Conservation (phyloP, 23 red algal genomes). For the Gracilariopsis chorda region DNA sequence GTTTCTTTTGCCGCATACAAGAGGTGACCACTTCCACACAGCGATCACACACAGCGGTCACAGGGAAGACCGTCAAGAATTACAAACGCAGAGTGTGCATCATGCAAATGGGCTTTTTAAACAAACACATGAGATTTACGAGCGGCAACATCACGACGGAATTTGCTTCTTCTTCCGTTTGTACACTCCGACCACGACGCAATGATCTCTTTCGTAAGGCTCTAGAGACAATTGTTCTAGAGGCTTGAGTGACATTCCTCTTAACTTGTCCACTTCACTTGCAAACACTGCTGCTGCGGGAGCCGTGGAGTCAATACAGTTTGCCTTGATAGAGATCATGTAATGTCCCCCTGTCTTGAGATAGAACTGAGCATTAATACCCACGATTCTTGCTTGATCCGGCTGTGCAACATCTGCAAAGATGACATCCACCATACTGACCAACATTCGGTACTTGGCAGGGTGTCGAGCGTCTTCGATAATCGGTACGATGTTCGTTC, state of each 20-base stretch:
- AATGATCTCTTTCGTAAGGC: conserved; percentile 98
- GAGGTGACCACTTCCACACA: too few relatives aligned
- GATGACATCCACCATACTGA: conserved; percentile 97
- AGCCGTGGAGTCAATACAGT: conserved; percentile 95
- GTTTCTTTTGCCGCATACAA: too few relatives aligned
- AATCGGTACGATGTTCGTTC: conserved; percentile 98
- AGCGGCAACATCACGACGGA: neutral
- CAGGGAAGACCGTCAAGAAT: too few relatives aligned
- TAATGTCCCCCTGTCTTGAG: conserved; percentile 95
- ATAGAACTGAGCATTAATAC: conserved; percentile 89
- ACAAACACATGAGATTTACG: too few relatives aligned
- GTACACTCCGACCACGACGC: conserved; percentile 88
- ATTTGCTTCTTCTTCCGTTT: conserved; percentile 76
- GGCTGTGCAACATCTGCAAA: conserved; percentile 99
- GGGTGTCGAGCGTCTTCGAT: conserved; percentile 97
- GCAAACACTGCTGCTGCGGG: conserved; percentile 97
- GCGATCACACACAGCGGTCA: too few relatives aligned
- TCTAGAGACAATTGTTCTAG: conserved; percentile 93
- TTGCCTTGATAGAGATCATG: conserved; percentile 99
- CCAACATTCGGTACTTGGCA: conserved; percentile 95
- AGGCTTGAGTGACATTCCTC: conserved; percentile 80
- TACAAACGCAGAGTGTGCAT: too few relatives aligned
- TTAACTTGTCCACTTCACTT: conserved; percentile 96
- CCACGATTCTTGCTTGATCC: conserved; percentile 97
- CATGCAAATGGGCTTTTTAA: too few relatives aligned